Evolutionary conservation across 768 basidiomycete species (phyloP), one percentile per base, ranked within the genome.

Genomic region (Amanita molliuscula): DNA sequence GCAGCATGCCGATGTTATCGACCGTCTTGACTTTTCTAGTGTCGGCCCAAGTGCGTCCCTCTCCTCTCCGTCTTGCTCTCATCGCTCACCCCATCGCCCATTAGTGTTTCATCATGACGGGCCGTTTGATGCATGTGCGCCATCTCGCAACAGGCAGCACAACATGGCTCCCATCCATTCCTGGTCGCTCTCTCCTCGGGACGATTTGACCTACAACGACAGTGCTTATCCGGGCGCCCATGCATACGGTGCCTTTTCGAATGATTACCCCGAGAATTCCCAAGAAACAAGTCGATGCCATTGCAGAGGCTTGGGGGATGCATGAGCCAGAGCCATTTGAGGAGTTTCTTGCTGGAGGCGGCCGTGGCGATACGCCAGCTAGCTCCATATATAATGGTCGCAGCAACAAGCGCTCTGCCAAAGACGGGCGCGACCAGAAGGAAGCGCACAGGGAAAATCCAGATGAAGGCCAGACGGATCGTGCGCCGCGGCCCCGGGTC

Each of bases 221-320:
- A 62, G 71, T 57, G 65, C 82, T 25, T 84, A 86, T 61, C 74
- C 82, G 3, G 61, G 79, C 47, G 64, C 76, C 10, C 61, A 66
- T 52, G 73, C 70, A 41, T 71, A 70, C 58, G 66, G 68, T 44
- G 66, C 69, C 3, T 78, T 77, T 60, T 64, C 76, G 54, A 64
- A 72, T 57, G 65, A 73, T 55, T 75, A 77, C 42, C 75, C 76
- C 48, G 75, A 78, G 52, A 76, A 76, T 77, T 7, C 79, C 82
- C 29, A 89, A 89, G 79, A 88, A 87, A 67, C 88, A 88, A 60
- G 82, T 87, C 29, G 88, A 92, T 57, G 88, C 86, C 33, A 82
- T 93, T 52, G 89, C 89, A 41, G 90, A 92, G 65, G 90, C 90
- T 1, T 92, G 90, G 90, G 90, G 90, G 33, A 89, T 88, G 45